These are phyloP conservation scores for Aspergillus sp. DNA, from an alignment of 2,329 filamentous ascomycete genomes.

Conservation along the genomic window DNA sequence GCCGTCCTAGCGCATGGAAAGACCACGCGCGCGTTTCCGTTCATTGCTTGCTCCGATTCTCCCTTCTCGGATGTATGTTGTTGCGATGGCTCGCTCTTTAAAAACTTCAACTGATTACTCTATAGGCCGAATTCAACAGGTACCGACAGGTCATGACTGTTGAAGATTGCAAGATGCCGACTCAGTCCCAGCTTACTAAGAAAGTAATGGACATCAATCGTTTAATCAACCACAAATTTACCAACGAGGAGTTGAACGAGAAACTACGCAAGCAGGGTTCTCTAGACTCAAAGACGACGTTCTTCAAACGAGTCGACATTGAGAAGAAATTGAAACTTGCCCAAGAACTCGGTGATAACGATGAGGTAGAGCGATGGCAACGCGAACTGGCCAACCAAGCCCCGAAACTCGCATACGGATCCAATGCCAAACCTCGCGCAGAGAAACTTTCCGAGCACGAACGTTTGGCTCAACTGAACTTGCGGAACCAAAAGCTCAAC, in stretches of 20 bases:
- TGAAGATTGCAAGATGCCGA: conserved; percentile 72
- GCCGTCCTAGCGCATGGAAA: conserved; percentile 79
- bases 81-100: neutral
- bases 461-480: conserved; percentile 78
- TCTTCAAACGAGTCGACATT: conserved; percentile 67
- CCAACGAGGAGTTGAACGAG: conserved; percentile 75
- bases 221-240: conserved; percentile 78
- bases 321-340: conserved; percentile 67
- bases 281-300: conserved; percentile 65
- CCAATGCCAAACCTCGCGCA: conserved; percentile 58
- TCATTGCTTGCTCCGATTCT: conserved; percentile 84
- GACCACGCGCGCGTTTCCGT: conserved; percentile 79
- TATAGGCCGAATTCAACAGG: conserved; percentile 73
- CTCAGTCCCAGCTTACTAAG: conserved; percentile 63
- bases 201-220: conserved; percentile 81
- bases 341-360: conserved; percentile 62
- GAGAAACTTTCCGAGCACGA: conserved; percentile 69
- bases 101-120: neutral
- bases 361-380: conserved; percentile 51
- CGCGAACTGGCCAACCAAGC: conserved; percentile 48
- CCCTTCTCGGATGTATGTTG: conserved; percentile 73
- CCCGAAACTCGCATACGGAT: conserved; percentile 73
- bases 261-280: conserved; percentile 72
- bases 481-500: conserved; percentile 79
- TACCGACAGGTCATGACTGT: conserved; percentile 73